These are phyloP conservation scores for Ilex asprella DNA, from an alignment of 257 asterid species.

Conservation along the genomic window DNA sequence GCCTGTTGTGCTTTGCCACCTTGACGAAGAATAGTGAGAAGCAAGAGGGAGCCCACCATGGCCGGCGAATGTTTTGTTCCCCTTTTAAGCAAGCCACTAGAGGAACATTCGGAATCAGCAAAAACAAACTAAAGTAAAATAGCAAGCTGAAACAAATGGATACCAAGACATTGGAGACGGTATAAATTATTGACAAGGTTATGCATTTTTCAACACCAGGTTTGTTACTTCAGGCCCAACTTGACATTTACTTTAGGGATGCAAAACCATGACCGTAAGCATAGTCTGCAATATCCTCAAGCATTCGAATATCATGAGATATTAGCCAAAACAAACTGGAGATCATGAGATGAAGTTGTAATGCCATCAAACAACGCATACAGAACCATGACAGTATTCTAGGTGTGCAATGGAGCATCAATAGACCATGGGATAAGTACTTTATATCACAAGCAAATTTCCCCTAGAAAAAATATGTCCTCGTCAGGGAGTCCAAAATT, in stretches of 20 bases:
- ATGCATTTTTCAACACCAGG: not conserved
- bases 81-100: slow-evolving; percentile 99
- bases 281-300: too few species aligned
- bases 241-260: too few species aligned
- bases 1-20: slow-evolving; percentile 83
- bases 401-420: not conserved
- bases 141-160: not conserved
- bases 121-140: not conserved
- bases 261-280: too few species aligned
- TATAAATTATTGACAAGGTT: not conserved
- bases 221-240: not conserved
- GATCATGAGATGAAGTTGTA: not conserved
- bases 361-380: too few species aligned
- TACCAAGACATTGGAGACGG: not conserved
- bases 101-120: slow-evolving; percentile 6
- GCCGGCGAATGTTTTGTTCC: slow-evolving; percentile 84
- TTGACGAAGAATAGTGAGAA: slow-evolving; percentile 54
- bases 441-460: not conserved
- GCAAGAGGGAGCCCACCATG: slow-evolving; percentile 98
- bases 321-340: not conserved
- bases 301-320: too few species aligned
- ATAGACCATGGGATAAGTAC: too few species aligned
- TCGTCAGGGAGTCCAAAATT: not conserved
- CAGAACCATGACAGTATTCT: too few species aligned
- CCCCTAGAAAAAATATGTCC: not conserved